These are phyloP conservation scores for Candida hispaniensis DNA, from an alignment of 805 yeast species.

Conservation along the genomic window DNA sequence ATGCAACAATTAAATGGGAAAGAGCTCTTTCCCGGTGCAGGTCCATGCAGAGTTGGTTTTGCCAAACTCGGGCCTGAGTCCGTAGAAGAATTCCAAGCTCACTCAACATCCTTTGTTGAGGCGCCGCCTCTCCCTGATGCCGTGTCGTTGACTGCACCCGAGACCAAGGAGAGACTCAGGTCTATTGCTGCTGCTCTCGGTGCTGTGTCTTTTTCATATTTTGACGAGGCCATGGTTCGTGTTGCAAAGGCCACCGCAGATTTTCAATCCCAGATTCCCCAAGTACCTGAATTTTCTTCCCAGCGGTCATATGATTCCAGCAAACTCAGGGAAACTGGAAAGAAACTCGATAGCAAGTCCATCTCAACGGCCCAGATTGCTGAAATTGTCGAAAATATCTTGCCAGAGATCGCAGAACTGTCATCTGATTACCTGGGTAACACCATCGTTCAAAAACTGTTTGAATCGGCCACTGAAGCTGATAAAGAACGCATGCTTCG, in stretches of 20 bases:
- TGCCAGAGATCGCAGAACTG: slow-evolving; percentile 79
- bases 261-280: slow-evolving; percentile 32
- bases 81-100: slow-evolving; percentile 10
- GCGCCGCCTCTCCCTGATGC: slow-evolving; percentile 8
- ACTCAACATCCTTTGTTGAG: slow-evolving; percentile 6
- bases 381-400: slow-evolving; percentile 70
- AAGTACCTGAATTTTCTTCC: slow-evolving; percentile 62
- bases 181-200: slow-evolving; percentile 7
- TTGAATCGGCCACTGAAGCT: slow-evolving; percentile 56
- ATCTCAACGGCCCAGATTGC: slow-evolving; percentile 58
- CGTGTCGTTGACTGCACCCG: not conserved
- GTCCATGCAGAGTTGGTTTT: slow-evolving; percentile 66
- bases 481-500: slow-evolving; percentile 74
- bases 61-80: slow-evolving; percentile 40
- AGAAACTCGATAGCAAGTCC: slow-evolving; percentile 48
- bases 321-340: slow-evolving; percentile 74
- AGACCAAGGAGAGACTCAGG: slow-evolving; percentile 7
- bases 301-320: slow-evolving; percentile 79
- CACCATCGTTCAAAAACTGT: slow-evolving; percentile 87
- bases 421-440: slow-evolving; percentile 91
- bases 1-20: slow-evolving; percentile 69
- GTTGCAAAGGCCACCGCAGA: slow-evolving; percentile 13
- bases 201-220: slow-evolving; percentile 7
- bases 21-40: slow-evolving; percentile 71
- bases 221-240: slow-evolving; percentile 7